Percentiles rank a stretch among this genome's conserved stretches.
These are phyloP conservation scores for Yarrowia bubula DNA, from an alignment of 805 yeast species.

Conservation along the genomic window DNA sequence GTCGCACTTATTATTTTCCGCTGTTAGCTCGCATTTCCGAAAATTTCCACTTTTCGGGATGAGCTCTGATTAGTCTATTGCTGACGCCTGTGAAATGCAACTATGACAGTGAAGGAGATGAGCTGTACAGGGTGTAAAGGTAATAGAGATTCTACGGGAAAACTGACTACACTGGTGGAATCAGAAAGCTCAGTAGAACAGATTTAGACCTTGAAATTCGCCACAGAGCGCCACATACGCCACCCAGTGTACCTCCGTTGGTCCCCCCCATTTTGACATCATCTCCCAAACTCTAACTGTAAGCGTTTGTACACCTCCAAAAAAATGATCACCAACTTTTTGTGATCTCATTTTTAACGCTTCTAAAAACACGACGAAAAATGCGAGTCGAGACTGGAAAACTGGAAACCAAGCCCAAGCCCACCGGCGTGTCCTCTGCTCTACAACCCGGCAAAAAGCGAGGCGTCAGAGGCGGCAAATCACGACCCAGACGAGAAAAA, in stretches of 20 bases:
- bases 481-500: neutral
- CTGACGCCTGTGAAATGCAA: neutral
- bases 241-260: too few species aligned
- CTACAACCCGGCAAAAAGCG: conserved; percentile 19
- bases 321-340: conserved; percentile 4
- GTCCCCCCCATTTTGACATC: too few species aligned
- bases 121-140: neutral
- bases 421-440: conserved; percentile 19
- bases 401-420: conserved; percentile 23
- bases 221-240: neutral
- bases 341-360: neutral
- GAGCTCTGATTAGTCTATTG: neutral
- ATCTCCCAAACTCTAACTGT: neutral
- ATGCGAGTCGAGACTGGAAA: conserved; percentile 24
- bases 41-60: too few species aligned
- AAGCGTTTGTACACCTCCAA: neutral
- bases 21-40: too few species aligned
- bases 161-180: neutral
- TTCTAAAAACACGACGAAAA: neutral
- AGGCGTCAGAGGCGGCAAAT: neutral
- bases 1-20: too few species aligned
- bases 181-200: neutral
- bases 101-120: neutral
- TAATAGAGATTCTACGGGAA: neutral
- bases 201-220: neutral